Evolutionary conservation across 108 stramenopile species (phyloP), one percentile per base, ranked within the genome.

Genomic region (Parmales sp.): DNA sequence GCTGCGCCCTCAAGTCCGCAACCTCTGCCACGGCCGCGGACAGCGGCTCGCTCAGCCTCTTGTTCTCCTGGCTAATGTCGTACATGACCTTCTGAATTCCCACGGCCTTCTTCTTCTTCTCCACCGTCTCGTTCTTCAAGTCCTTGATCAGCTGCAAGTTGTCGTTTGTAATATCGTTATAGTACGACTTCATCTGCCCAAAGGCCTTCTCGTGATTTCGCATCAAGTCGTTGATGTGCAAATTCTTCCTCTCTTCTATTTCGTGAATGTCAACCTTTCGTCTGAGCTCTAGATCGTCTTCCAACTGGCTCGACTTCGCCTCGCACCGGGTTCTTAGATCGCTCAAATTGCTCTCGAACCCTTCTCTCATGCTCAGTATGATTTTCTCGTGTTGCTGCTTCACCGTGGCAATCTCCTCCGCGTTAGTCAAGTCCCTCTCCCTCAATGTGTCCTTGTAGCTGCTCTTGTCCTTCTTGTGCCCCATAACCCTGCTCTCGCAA

Each of bases 211-310:
- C 76, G 79, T 86, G 85, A 50, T 83, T 86, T 50, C 65, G 31
- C 71, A 83, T 81, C 25, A 86, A 70, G 44, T 86, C 85, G 50
- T 80, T 80, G 68, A 86, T 86, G 71, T 86, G 85, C 38, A 78
- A 45, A 67, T 86, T 86, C 69, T 83, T 83, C 34, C 85, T 39
- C 74, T 83, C 85, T 45, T 86, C 85, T 39, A 83, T 81, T 71
- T 86, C 85, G 68, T 86, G 85, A 25, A 83, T 74, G 51, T 83
- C 82, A 11, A 86, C 83, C 51, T 67, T 63, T 7, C 74, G 67
- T 54, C 72, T 39, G 19, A 68, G 9, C 45, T 77, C 76, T 43
- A 74, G 64, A 23, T 77, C 71, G 46, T 39, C 41, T 51, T 70
- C 74, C 22, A 77, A 64, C 20, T 77, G 31, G 22, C 13, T 46